phyloP scores from a whole-genome alignment of 75 land plant genomes.

The Azolla pinnata region DNA sequence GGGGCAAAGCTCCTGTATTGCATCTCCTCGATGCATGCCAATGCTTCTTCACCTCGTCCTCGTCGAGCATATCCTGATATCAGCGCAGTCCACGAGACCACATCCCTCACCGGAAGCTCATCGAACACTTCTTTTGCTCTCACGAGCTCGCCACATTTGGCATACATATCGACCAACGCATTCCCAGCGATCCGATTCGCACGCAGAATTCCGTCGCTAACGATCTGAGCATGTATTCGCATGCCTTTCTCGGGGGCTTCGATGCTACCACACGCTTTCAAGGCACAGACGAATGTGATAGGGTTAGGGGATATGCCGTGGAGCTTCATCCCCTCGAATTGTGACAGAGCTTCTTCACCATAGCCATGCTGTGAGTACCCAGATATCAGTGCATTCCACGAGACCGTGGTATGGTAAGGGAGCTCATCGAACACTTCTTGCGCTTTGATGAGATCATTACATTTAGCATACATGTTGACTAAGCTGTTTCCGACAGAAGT shows the following conservation, averaged over 20 bases:
- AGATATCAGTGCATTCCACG: slow-evolving; percentile 60
- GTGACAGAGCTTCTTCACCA: slow-evolving; percentile 25
- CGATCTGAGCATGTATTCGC: slow-evolving; percentile 1
- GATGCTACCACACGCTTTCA: slow-evolving; percentile 40
- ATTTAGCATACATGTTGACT: slow-evolving; percentile 40
- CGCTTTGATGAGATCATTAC: slow-evolving; percentile 33
- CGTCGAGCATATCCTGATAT: slow-evolving; percentile 14
- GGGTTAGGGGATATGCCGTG: slow-evolving; percentile 33
- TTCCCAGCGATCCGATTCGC: slow-evolving; percentile 7
- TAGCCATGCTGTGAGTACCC: slow-evolving; percentile 46
- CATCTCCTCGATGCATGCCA: slow-evolving; percentile 2
- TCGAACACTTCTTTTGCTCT: slow-evolving; percentile 13
- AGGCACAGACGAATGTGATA: slow-evolving; percentile 41
- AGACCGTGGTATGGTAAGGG: slow-evolving; percentile 18
- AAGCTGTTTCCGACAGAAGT: slow-evolving; percentile 9
- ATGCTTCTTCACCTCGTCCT: slow-evolving; percentile 12
- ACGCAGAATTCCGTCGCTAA: slow-evolving; percentile 1
- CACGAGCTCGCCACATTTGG: slow-evolving; percentile 7
- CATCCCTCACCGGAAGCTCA: background rate
- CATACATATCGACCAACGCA: slow-evolving; percentile 9
- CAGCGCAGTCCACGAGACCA: slow-evolving; percentile 10
- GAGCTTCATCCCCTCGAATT: slow-evolving; percentile 37
- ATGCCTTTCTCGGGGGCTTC: slow-evolving; percentile 25
- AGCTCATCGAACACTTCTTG: slow-evolving; percentile 30
- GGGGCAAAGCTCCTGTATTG: background rate